Percentiles rank a stretch among this genome's conserved stretches.
Evolutionary conservation across 129 eudicot genomes (phyloP).

Genomic region (Heracleum sosnowskyi): DNA sequence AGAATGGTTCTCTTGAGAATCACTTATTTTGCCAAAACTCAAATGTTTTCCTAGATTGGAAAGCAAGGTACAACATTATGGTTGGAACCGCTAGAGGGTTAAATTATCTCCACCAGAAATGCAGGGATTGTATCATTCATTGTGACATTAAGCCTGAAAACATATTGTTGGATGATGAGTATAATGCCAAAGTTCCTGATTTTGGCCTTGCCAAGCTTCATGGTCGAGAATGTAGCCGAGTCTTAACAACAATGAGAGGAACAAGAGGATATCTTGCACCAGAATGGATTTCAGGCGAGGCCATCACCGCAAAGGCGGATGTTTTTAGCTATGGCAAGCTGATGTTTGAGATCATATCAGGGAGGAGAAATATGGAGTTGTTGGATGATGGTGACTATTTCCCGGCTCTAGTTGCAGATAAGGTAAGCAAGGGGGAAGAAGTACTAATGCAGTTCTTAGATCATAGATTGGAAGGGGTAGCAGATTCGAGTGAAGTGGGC

Average conservation of each 20-base stretch:
- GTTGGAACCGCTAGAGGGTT: constrained; percentile 17
- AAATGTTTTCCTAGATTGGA: constrained; percentile 6
- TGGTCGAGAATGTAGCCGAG: constrained; percentile 15
- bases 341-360: constrained; percentile 13
- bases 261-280: constrained; percentile 20
- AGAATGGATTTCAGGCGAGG: constrained; percentile 20
- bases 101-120: constrained; percentile 13
- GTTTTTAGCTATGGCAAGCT: constrained; percentile 16
- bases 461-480: constrained; percentile 2
- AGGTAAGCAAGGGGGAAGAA: constrained; percentile 4
- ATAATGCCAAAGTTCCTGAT: constrained; percentile 14
- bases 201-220: constrained; percentile 17
- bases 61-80: constrained; percentile 10
- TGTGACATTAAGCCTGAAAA: constrained; percentile 19
- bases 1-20: constrained; percentile 13
- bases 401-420: constrained; percentile 9
- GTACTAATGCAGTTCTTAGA: background rate
- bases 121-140: constrained; percentile 19
- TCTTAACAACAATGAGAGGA: constrained; percentile 17
- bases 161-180: constrained; percentile 12
- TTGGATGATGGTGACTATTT: constrained; percentile 8
- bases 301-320: constrained; percentile 14
- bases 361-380: constrained; percentile 11
- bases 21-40: background rate
- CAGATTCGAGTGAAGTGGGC: background rate